Conservation (phyloP, 345 rosid genomes). For the Salix exigua region DNA sequence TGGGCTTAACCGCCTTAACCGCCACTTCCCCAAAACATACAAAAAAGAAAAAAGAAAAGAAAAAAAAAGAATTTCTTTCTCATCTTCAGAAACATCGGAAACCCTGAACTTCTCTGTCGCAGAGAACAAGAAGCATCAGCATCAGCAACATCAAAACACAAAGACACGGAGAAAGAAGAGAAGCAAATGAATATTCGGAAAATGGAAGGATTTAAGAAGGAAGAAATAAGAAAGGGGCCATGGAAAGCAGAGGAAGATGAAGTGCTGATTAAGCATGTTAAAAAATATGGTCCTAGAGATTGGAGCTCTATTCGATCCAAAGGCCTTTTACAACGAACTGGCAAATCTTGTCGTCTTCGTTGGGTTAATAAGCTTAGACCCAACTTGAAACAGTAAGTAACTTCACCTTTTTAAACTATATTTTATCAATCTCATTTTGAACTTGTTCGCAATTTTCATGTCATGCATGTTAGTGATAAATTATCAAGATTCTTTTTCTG, state of each 20-base stretch:
- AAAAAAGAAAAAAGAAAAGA: too few species aligned
- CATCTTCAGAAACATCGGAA: neutral
- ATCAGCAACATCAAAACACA: neutral
- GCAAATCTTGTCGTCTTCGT: conserved; percentile 95
- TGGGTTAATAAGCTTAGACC: conserved; percentile 98
- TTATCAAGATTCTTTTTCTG: neutral
- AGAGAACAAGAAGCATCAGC: neutral
- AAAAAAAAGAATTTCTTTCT: neutral
- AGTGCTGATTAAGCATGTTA: conserved; percentile 67
- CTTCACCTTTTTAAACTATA: neutral
- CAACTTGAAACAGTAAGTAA: conserved; percentile 64
- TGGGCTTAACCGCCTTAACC: conserved; percentile 29
- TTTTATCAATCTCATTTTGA: neutral
- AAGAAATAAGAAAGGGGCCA: conserved; percentile 75
- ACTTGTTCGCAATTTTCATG: neutral
- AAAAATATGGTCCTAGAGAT: conserved; percentile 74
- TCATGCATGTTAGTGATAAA: neutral
- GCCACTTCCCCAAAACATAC: neutral
- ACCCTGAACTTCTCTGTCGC: neutral
- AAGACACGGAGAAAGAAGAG: neutral
- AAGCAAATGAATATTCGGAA: neutral
- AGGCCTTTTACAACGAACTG: conserved; percentile 79
- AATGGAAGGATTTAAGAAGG: conserved; percentile 41
- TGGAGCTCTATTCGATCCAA: conserved; percentile 99
- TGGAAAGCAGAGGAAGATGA: conserved; percentile 94